Conservation (phyloP, 352 stramenopile species). For the Phytophthora pisi region DNA sequence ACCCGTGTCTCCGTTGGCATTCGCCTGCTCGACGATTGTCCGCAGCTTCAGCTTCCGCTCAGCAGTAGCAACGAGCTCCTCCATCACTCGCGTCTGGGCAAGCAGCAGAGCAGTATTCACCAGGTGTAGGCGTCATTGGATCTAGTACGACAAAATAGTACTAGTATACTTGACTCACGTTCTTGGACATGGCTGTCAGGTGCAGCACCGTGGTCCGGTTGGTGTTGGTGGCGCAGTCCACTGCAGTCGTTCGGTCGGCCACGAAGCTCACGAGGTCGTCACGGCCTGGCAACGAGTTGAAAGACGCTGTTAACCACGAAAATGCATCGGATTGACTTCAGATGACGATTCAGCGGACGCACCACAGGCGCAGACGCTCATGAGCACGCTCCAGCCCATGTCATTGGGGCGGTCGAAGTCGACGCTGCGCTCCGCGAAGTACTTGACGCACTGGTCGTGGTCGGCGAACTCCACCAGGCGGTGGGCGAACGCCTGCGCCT, state of each 20-base stretch:
- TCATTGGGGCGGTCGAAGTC: constrained; percentile 66
- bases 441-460: constrained; percentile 56
- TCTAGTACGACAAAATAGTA: not conserved
- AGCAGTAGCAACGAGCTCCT: constrained; percentile 51
- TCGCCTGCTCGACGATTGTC: constrained; percentile 56
- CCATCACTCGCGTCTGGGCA: constrained; percentile 58
- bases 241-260: constrained; percentile 59
- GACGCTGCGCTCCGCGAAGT: constrained; percentile 61
- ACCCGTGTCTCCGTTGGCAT: constrained; percentile 84
- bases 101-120: not conserved
- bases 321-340: not conserved
- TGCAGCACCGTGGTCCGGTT: constrained; percentile 84
- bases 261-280: constrained; percentile 66
- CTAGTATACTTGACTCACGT: constrained; percentile 41
- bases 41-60: constrained; percentile 58
- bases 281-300: constrained; percentile 42
- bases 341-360: not conserved
- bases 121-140: not conserved
- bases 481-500: constrained; percentile 74
- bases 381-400: constrained; percentile 80
- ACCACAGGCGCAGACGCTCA: constrained; percentile 82
- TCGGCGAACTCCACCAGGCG: constrained; percentile 80
- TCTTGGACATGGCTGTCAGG: constrained; percentile 73
- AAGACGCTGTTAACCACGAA: not conserved
- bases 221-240: constrained; percentile 55